Base-by-base conservation (phyloP, 352 stramenopile genomes). In the Phytophthora vignae region DNA sequence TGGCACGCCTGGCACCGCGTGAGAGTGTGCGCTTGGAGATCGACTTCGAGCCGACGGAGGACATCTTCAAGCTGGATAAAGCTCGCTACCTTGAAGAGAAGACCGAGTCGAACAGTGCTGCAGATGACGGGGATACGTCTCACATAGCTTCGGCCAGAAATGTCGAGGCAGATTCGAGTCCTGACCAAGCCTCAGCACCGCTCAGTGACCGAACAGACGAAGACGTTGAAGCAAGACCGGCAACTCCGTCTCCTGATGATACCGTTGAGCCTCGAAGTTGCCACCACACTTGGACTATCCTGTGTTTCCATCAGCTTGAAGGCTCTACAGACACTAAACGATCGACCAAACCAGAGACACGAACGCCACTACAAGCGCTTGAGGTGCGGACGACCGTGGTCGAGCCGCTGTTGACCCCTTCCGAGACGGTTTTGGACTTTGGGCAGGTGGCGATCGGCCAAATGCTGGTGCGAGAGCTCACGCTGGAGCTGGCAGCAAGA, bases 381-480 rank as follows among this genome's bases (percentile, higher is more conserved):
- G 78, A 96, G 60, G 65, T 97, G 1, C 74, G 69, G 5, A 95
- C 90, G 3, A 91, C 90, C 3, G 79, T 81, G 0, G 72, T 94
- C 31, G 80, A 92, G 9, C 67, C 85, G 0, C 69, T 81, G 46
- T 59, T 98, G 9, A 69, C 75, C 0, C 48, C 81, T 3, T 89
- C 84, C 9, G 72, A 79, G 0, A 66, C 77, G 0, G 64, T 63
- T 1, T 63, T 98, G 14, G 74, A 88, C 36, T 98, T 97, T 70
- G 91, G 88, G 9, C 91, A 97, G 56, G 86, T 98, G 6, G 90
- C 93, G 21, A 93, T 98, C 14, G 92, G 91, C 1, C 87, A 93
- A 56, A 75, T 72, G 6, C 73, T 87, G 10, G 54, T 86, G 0
- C 73, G 83, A 5, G 79, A 92, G 19, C 56, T 98, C n/a, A 73